Evolutionary conservation across 1,284 basidiomycete species (phyloP).

Genomic region (Puccinia polysora): DNA sequence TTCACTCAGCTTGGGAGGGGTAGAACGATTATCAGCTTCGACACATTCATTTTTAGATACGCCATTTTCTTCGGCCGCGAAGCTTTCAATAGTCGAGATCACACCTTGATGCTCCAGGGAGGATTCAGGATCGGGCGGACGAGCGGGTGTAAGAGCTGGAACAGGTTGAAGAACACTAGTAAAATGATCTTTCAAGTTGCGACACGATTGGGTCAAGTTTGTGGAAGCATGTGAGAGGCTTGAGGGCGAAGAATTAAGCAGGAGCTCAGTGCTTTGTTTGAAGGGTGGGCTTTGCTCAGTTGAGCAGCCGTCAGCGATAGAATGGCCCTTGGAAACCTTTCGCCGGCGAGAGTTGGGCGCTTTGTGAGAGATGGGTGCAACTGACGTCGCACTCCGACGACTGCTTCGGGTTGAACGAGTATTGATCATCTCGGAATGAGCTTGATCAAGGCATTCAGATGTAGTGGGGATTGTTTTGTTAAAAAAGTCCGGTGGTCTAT

Average conservation of each 20-base stretch:
- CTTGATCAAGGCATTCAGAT: conserved; percentile 4
- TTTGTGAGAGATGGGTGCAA: conserved; percentile 35
- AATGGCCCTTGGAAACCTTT: conserved; percentile 14
- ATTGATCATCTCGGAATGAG: background rate
- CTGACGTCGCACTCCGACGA: conserved; percentile 17
- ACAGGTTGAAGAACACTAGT: too few relatives aligned
- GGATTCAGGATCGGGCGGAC: too few relatives aligned
- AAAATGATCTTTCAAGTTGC: too few relatives aligned
- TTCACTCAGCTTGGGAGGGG: background rate
- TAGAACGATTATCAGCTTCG: background rate
- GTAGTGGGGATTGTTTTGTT: conserved; percentile 7
- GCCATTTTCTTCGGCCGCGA: too few relatives aligned
- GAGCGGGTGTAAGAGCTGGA: too few relatives aligned
- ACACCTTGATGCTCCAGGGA: too few relatives aligned
- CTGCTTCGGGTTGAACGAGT: conserved; percentile 40
- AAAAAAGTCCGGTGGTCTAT: conserved; percentile 35
- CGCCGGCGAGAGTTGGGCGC: conserved; percentile 14
- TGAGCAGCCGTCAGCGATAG: background rate
- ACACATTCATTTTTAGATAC: too few relatives aligned
- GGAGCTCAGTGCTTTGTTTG: background rate
- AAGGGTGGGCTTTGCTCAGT: conserved; percentile 4
- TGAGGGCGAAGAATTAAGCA: conserved; percentile 4
- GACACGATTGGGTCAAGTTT: background rate
- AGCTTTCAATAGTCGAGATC: too few relatives aligned
- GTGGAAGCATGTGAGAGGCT: background rate